A percentile compares a stretch with the other conserved stretches of the same genome.
Evolutionary conservation across 371 early-diverging fungal genomes (phyloP).

Genomic region (Lichtheimia hyalospora): DNA sequence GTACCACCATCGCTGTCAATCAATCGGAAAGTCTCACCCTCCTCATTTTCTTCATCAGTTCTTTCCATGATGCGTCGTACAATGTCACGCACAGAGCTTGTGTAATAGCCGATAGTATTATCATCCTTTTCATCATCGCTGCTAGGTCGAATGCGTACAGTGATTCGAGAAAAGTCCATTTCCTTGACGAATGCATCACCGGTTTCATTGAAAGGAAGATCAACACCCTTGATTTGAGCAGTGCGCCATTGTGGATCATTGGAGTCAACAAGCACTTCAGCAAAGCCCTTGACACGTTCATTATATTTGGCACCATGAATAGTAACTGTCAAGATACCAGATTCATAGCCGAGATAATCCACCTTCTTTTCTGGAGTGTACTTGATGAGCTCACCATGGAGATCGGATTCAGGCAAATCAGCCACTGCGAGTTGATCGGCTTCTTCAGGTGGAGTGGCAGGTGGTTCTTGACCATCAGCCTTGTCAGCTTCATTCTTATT

Average conservation of each 20-base stretch:
- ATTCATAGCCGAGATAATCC: conserved; percentile 40
- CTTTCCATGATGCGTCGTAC: conserved; percentile 33
- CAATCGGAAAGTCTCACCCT: conserved; percentile 27
- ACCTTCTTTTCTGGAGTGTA: conserved; percentile 31
- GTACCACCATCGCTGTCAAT: conserved; percentile 31
- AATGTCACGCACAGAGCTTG: conserved; percentile 25
- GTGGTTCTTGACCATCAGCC: conserved; percentile 22
- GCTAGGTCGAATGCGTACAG: conserved; percentile 32
- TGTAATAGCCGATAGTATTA: conserved; percentile 18
- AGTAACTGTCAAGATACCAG: conserved; percentile 46
- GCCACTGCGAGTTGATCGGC: conserved; percentile 25
- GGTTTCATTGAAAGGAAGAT: conserved; percentile 41
- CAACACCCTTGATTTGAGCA: conserved; percentile 34
- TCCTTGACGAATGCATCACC: conserved; percentile 50
- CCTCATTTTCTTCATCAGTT: conserved; percentile 16
- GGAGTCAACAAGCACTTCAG: conserved; percentile 41
- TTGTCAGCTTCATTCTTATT: conserved; percentile 9
- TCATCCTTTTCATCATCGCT: conserved; percentile 43
- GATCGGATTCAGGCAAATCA: conserved; percentile 34
- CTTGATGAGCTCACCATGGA: conserved; percentile 46
- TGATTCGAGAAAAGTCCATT: conserved; percentile 45
- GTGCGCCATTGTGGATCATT: conserved; percentile 46
- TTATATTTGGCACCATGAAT: conserved; percentile 31
- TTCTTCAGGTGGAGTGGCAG: conserved; percentile 24
- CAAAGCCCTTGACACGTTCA: conserved; percentile 21